Evolutionary conservation across 371 early-diverging fungal genomes (phyloP).

Genomic region (Saksenaea vasiformis): DNA sequence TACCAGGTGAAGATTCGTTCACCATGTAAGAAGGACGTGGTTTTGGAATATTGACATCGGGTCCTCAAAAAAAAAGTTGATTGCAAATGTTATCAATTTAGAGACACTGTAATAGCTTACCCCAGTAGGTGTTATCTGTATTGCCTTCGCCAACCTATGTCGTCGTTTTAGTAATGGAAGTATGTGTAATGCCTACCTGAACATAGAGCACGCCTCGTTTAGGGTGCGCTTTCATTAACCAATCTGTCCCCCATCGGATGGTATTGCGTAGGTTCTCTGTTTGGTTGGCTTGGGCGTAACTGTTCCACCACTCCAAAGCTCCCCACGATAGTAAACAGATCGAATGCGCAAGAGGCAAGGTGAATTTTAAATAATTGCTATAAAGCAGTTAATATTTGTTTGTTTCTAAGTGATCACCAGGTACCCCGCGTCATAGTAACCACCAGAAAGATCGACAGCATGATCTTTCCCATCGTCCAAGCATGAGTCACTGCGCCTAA

Average conservation of each 20-base stretch:
- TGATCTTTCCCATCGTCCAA: constrained; percentile 48
- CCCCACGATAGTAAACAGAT: constrained; percentile 54
- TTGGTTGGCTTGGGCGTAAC: constrained; percentile 50
- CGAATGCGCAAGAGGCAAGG: constrained; percentile 51
- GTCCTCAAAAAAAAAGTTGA: constrained; percentile 12
- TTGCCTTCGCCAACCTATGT: constrained; percentile 28
- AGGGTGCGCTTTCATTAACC: constrained; percentile 65
- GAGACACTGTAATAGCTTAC: too few relatives aligned
- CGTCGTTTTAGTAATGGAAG: too few relatives aligned
- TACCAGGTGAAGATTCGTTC: constrained; percentile 39
- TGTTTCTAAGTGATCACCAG: not conserved
- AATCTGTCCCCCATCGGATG: constrained; percentile 66
- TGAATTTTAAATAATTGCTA: constrained; percentile 59
- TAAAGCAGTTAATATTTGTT: not conserved
- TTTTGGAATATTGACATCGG: constrained; percentile 36
- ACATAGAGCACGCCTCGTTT: constrained; percentile 45
- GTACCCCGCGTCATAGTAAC: constrained; percentile 46
- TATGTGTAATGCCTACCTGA: too few relatives aligned
- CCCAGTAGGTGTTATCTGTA: constrained; percentile 39
- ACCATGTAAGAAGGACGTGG: constrained; percentile 47
- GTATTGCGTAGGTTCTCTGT: constrained; percentile 41
- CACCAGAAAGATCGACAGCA: constrained; percentile 47
- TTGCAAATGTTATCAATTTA: too few relatives aligned
- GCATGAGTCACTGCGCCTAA: constrained; percentile 51
- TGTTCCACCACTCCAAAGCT: constrained; percentile 54